Percentiles rank a stretch among this genome's conserved stretches.
Conservation (phyloP, 139 green algal species). For the Gonium pectorale region DNA sequence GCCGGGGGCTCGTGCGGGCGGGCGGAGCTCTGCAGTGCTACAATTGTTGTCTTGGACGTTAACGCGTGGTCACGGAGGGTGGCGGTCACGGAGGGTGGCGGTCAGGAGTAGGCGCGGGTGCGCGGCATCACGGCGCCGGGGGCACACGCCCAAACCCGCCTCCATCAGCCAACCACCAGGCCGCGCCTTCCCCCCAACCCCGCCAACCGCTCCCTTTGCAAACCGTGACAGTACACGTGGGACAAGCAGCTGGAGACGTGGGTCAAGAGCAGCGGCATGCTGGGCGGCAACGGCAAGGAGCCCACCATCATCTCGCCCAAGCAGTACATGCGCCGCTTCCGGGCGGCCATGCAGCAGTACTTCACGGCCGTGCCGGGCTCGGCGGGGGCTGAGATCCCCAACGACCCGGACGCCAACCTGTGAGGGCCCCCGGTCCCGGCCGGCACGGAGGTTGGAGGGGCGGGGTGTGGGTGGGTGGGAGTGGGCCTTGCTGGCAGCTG, state of each 20-base stretch:
- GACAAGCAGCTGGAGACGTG: slow-evolving; percentile 98
- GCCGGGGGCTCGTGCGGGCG: too few relatives aligned
- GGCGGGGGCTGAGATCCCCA: slow-evolving; percentile 55
- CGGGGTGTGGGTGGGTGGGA: background rate
- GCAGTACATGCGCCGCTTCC: slow-evolving; percentile 94
- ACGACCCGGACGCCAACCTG: slow-evolving; percentile 60
- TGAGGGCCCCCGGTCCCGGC: too few relatives aligned
- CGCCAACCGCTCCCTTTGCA: background rate
- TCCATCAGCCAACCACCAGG: too few relatives aligned
- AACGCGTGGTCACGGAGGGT: too few relatives aligned
- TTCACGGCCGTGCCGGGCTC: slow-evolving; percentile 82
- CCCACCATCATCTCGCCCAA: slow-evolving; percentile 96
- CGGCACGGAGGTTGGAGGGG: background rate
- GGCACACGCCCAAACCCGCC: too few relatives aligned
- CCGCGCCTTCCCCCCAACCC: background rate
- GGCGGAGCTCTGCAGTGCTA: too few relatives aligned
- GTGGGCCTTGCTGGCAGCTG: too few relatives aligned
- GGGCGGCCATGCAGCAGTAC: slow-evolving; percentile 66
- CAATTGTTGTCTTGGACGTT: too few relatives aligned
- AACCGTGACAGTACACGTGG: slow-evolving; percentile 89
- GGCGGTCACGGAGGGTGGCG: too few relatives aligned
- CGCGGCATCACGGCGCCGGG: too few relatives aligned
- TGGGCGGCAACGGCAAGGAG: slow-evolving; percentile 85
- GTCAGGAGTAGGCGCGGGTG: too few relatives aligned
- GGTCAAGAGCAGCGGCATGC: slow-evolving; percentile 94